Base-by-base conservation (phyloP, 345 rosid genomes). In the Microthlaspi erraticum region DNA sequence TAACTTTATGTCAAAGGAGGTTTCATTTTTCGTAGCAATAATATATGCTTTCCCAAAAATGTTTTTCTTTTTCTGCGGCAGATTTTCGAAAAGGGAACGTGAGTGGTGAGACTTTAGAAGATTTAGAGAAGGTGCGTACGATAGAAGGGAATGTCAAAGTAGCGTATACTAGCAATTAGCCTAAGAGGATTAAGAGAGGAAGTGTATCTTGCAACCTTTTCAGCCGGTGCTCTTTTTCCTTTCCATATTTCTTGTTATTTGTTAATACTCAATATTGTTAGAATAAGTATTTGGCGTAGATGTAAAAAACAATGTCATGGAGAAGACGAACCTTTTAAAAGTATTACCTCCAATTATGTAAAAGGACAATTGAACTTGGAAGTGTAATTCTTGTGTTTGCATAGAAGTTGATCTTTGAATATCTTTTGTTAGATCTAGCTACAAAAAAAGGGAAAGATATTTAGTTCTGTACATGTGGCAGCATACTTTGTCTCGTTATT, bases 111-210 rank as follows among this genome's bases (percentile, higher is more conserved):
- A 55, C 51, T 68, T 53, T 44, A 70, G 78, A 66, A 70, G 60
- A 68, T 60, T 18, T 45, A 39, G 45, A 34, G 58, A 54, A 33
- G 59, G 71, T 38, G 66, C 53, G 66, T 78, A 58, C 67, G 44
- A 48, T 70, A 71, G 20, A 17, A 37, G 39, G 66, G 65, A 73
- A 77, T 78, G 84, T 77, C 68, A 61, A 62, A 66, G 58, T 17
- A 76, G 91, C 78, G 87, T 79, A 85, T 79, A 70, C 70, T 78
- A 85, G 88, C 83, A 82, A 74, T 78, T 70, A 83, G 75, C 61
- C 10, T 31, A 10, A 12, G 3, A 19, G 8, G 20, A 19, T 57
- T 57, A 56, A 29, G 23, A 11, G 50, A 61, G 70, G 74, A 54
- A 60, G 52, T 67, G 69, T 75, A 68, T 68, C 60, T 45, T 60